Evolutionary conservation across 768 basidiomycete genomes (phyloP), one percentile per base, ranked within the genome.

Genomic region (Tubosaeta sp.): DNA sequence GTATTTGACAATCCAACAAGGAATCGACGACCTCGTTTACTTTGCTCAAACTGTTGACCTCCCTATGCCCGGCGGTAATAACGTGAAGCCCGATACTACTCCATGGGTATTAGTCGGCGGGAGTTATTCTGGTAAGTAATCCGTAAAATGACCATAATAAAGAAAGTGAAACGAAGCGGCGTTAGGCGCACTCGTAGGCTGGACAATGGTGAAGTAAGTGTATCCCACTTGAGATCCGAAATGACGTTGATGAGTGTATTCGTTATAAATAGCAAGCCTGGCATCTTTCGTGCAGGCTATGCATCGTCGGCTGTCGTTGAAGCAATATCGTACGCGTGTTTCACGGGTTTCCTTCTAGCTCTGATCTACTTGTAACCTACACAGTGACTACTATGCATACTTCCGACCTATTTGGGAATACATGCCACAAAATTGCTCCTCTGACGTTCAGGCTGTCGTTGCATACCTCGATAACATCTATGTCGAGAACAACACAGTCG

Each of bases 381-480:
- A 9, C 29, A 65, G 63, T 13, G 52, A 67, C 19, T 62, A 49
- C 41, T 57, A 59, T 22, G 72, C 71, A 55, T 90, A 87, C 60
- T 87, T 85, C 64, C 25, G 25, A 8, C 86, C 86, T 10, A 79
- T 86, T 57, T 79, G 80, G 14, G 71, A 78, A 56, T 69, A 79
- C 60, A 87, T 87, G 84, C 82, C 86, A 3, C 55, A 57, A 54
- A 89, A 90, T 64, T 90, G 87, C 67, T 87, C 85, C 10, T 77
- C 83, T 0, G 87, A 90, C 59, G 76, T 87, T 27, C 70, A 85
- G 63, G 76, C 76, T 5, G 84, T 83, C 13, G 76, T 88, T 47
- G 61, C 75, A 6, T 76, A 85, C 57, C 68, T 87, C 34, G 87
- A 88, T 60, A 45, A 73, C 48, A 78, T 81, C 6, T 80, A 86